Evolutionary conservation across 1,284 basidiomycete genomes (phyloP), one percentile per base, ranked within the genome.

Genomic region (Rhodotorula sp.): DNA sequence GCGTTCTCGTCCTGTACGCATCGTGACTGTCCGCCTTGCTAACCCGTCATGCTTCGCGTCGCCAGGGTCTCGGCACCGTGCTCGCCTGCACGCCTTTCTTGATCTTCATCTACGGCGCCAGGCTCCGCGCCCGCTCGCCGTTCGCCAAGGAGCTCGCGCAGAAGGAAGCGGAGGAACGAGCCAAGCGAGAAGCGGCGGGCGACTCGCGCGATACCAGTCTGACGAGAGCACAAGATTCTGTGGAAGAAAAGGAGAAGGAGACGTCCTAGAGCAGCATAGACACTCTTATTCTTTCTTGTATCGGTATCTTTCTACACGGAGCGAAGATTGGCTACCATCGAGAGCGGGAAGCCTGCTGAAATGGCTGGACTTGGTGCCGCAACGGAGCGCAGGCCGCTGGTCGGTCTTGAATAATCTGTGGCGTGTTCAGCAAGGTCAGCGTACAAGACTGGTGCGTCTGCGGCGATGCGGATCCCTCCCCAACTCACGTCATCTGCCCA

Each of bases 171-270:
- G 94, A 71, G 97, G 93, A 83, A 90, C 90, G 15, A 89, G 95
- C 81, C 89, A 91, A 31, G 83, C 85, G 91, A 15, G 95, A 94
- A 34, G 62, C 54, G 43, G 43, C 45, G 38, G 23, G 26, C 10
- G 23, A 34, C 48, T 31, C 14, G 31, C 31, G 21, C 91, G 90
- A 75, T 94, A 98, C 83, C 93, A 89, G 81, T 92, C 94, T 12
- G 34, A 55, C 54, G 2, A n/a, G n/a, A 7, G 34, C 21, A 21
- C 31, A 89, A 14, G 26, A 18, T 26, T 26, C 26, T 4, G 18
- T 16, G 57, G 38, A 23, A 21, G 57, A 60, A 23, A 31, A 47
- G 26, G 47, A 60, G 47, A 49, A 50, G 19, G 34, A 62, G n/a
- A 50, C 10, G 34, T 52, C 12, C 26, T 43, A 45, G 23, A 50